phyloP scores from a whole-genome alignment of 2,329 filamentous ascomycete species.

The Tolypocladium tropicale region DNA sequence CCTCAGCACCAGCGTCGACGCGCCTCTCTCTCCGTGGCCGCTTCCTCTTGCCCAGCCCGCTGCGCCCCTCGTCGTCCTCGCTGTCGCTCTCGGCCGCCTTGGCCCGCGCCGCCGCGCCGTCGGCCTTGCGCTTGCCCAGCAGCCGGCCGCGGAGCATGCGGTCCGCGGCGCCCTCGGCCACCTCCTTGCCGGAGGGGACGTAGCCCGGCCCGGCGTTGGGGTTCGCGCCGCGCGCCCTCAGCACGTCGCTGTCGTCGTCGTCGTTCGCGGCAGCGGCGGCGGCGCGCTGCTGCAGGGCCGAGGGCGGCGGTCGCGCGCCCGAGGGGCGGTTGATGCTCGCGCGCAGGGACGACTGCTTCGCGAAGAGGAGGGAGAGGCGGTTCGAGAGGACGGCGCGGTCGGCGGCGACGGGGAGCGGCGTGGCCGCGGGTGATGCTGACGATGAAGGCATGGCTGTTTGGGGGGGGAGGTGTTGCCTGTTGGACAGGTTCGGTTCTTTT shows the following conservation, averaged over 20 bases:
- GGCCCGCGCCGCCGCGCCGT: constrained; percentile 1
- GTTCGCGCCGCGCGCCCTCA: constrained; percentile 15
- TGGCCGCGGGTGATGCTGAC: background rate
- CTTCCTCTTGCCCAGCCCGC: constrained; percentile 27
- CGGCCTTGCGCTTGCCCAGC: constrained; percentile 13
- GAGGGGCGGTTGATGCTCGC: constrained; percentile 16
- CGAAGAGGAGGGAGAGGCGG: constrained; percentile 28
- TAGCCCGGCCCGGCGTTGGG: constrained; percentile 33
- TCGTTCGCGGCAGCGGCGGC: no score
- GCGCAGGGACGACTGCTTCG: constrained; percentile 23
- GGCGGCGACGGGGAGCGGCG: constrained; percentile 22
- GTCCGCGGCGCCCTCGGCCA: constrained; percentile 11
- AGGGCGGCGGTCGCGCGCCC: constrained; percentile 6
- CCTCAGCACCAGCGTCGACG: background rate
- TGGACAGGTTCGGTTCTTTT: background rate
- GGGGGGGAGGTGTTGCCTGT: background rate
- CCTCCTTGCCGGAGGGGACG: constrained; percentile 12
- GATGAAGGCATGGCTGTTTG: background rate
- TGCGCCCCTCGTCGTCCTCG: constrained; percentile 25
- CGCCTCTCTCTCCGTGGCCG: constrained; percentile 11
- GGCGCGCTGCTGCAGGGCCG: background rate
- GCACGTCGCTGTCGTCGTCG: constrained; percentile 10
- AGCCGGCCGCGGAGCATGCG: constrained; percentile 20
- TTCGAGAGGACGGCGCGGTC: constrained; percentile 29
- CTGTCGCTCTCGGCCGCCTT: constrained; percentile 20